Evolutionary conservation across 75 land plant species (phyloP).

Genomic region (Chamaecyparis obtusa): DNA sequence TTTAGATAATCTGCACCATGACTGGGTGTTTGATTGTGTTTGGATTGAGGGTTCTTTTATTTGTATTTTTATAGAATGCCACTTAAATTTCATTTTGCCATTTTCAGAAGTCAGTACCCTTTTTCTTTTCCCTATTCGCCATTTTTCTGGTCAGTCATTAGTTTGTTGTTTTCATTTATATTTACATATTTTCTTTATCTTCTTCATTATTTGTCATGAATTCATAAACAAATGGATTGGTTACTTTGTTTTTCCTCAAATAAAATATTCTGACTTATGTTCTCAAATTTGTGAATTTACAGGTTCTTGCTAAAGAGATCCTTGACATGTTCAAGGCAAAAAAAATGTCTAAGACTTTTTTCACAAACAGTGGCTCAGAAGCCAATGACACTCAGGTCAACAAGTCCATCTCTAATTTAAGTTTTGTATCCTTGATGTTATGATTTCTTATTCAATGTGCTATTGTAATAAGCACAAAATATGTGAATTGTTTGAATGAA

Average conservation of each 20-base stretch:
- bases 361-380: conserved; percentile 94
- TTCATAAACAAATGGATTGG: neutral
- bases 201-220: neutral
- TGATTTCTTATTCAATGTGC: neutral
- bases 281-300: conserved; percentile 13
- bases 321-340: conserved; percentile 71
- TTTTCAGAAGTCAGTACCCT: neutral
- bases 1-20: neutral
- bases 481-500: neutral
- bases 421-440: neutral
- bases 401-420: neutral
- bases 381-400: conserved; percentile 96
- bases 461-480: neutral
- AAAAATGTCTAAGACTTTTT: conserved; percentile 89
- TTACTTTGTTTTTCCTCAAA: neutral
- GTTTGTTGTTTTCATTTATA: neutral
- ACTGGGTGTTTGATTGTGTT: neutral
- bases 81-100: neutral
- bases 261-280: neutral
- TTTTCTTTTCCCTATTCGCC: neutral
- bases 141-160: neutral
- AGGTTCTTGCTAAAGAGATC: conserved; percentile 93
- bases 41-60: neutral
- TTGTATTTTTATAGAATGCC: neutral
- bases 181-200: neutral